Base-by-base conservation (phyloP, 306 rosid genomes). In the Vicia villosa region DNA sequence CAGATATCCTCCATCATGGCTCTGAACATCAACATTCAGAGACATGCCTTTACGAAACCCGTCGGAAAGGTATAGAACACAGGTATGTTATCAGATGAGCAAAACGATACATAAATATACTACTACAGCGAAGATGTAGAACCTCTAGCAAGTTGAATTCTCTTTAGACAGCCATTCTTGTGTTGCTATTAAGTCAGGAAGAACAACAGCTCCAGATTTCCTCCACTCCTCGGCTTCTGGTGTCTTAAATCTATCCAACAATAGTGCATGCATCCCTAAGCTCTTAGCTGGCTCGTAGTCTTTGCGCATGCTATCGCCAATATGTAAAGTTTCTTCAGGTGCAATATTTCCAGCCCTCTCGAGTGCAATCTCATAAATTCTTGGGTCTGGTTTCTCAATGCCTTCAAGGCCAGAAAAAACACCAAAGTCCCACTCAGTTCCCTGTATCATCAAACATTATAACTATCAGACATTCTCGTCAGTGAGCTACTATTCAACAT, bases 341-440 rank as follows among this genome's bases (percentile, higher is more conserved):
- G 79, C 75, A 61, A 91, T 22, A 68, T 80, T 85, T 75, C 99
- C 97, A 26, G 92, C 95, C 74, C 86, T 87, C 80, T 83, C 86
- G 9, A 94, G 90, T 1, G 92, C 97, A 68, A 94, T 77, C 88
- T 94, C 80, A 14, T 88, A 91, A 59, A 94, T 87, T 63, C 77
- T 88, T 0, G 95, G 91, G 73, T 91, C 75, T 24, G 99, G 97
- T 82, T 90, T 94, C 88, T 94, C 97, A 8, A 94, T 73, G 4
- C 99, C 99, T 72, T 85, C 99, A 0, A 94, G 81, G 63, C 99
- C 99, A 37, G 97, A 94, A 80, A 94, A 94, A 56, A 94, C 95
- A 5, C 96, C 97, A 16, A 94, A 94, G 85, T 94, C 97, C 97
- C 99, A 94, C 68, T 90, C 96, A 36, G 88, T 81, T 83, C 95